Evolutionary conservation across 257 asterid species (phyloP), one percentile per base, ranked within the genome.

Genomic region (Fraxinus pennsylvanica): DNA sequence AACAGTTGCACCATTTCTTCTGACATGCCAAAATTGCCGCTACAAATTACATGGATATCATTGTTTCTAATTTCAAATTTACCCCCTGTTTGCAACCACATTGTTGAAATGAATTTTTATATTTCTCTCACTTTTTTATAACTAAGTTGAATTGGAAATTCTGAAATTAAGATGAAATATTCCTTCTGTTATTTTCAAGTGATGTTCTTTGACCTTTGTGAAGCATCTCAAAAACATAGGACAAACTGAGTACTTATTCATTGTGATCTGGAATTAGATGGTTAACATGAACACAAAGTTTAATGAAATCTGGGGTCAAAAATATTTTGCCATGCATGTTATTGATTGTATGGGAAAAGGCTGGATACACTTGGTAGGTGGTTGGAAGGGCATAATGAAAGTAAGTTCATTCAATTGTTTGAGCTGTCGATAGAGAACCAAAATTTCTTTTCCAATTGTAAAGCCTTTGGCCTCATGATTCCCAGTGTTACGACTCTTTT

Each of bases 381-480:
- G 57, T 68, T 22, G 73, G 71, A 47, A 54, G 10, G 68, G 69
- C 25, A 12, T 10, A 27, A 15, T 78, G 36, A 21, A 33, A 63
- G 73, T 30, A 66, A 30, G 32, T 19, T 71, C 71, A 8, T 15
- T 73, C 70, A 68, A 47, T 71, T 68, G 68, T 30, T 80, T 66
- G 67, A 52, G 74, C 70, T 68, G 68, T 68, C 38, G 50, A 81
- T 71, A 68, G 36, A 61, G 69, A 39, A 39, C 41, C 6, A 0
- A 14, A 3, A 41, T 71, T 41, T 70, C 38, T 5, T 61, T 61
- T 19, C 30, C 72, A 71, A 76, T 25, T 15, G 72, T 65, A 36
- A 39, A 54, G 71, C 33, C 50, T 63, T 79, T 19, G 2, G 38
- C 36, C 21, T 27, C 72, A 33, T 17, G 65, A 72, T 68, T 43